Evolutionary conservation across 768 basidiomycete species (phyloP), one percentile per base, ranked within the genome.

Genomic region (Exidia glandulosa): DNA sequence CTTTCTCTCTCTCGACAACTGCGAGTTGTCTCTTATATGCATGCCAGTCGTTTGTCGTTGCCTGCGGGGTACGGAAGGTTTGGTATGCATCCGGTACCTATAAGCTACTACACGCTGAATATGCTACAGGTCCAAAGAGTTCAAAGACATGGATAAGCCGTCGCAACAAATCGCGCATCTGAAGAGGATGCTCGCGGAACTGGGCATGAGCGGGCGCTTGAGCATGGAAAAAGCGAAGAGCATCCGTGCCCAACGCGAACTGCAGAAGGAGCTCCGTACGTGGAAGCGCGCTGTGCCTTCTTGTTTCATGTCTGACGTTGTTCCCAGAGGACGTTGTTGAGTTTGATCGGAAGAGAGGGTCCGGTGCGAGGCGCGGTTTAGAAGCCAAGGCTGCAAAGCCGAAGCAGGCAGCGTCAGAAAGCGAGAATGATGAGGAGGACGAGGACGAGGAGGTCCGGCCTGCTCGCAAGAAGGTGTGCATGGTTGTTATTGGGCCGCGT

Each of bases 221-320:
- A 92, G 83, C 62, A 65, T 90, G 66, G 90, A 90, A 58, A 87
- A 94, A 72, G 93, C 92, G 3, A 88, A 82, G 65, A 73, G 76
- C 2, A 87, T 94, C 65, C 86, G 79, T 62, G 81, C 76, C 69
- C 81, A 81, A 66, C 76, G 90, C 50, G 94, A 94, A 68, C 69
- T 91, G 5, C 86, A 81, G 27, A 76, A 89, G 61, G 90, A 94
- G 67, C 77, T 93, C 23, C 80, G 91, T 94, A 64, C 32, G 82
- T 76, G 2, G 23, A 9, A 34, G 25, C 32, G 16, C 27, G 32
- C 60, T 54, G 14, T 47, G 30, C 52, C 30, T 52, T 27, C 23
- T 2, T 23, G 37, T 4, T 47, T 58, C 14, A 30, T 58, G 57
- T 5, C 32, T 10, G 59, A 10, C 34, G 33, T 37, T 36, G 32